Evolutionary conservation across 164 flowering plant genomes (phyloP), one percentile per base, ranked within the genome.

Genomic region (Pachysandra terminalis): DNA sequence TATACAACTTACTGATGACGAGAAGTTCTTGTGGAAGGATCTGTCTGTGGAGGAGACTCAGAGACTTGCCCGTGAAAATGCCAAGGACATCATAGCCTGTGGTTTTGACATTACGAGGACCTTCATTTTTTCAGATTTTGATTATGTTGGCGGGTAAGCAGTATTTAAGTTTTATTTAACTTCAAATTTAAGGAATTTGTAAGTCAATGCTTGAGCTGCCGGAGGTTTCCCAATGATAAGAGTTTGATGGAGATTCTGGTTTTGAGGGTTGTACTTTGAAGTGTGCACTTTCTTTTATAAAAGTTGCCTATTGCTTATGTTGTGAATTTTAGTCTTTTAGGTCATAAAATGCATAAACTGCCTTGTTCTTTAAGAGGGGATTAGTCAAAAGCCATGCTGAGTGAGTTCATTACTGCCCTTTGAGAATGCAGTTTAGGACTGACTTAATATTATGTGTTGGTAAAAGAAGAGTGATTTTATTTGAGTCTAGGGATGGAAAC

Each of bases 41-140:
- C 78, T 95, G 19, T 72, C 97, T 0, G 87, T 95, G 67, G 99
- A 95, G 78, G 99, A 92, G 76, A 83, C 91, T 79, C 78, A 83
- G 55, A 83, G 97, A 69, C 91, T 95, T 66, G 99, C 97, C 0
- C 89, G 94, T 35, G 98, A 95, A 68, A 95, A 95, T 85, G 97
- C 98, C 26, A 95, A 90, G 73, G 98, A 95, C 73, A 95, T 92
- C 26, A 95, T 95, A 78, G 98, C 97, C 25, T 95, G 98, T 83
- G 98, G 98, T n/a, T 92, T 95, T 78, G 98, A 95, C 68, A 65
- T 92, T 56, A 72, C 92, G 5, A 85, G 69, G 75, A 95, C 98
- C 19, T 95, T 95, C 81, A 92, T 95, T 59, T 92, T 92, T 84
- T 82, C 93, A 5, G 94, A 95, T 76, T 95, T 95, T 79, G 88